A percentile compares a stretch with the other conserved stretches of the same genome.
These are phyloP conservation scores for Boletus pseudopeckii DNA, from an alignment of 768 basidiomycete species.

Conservation along the genomic window DNA sequence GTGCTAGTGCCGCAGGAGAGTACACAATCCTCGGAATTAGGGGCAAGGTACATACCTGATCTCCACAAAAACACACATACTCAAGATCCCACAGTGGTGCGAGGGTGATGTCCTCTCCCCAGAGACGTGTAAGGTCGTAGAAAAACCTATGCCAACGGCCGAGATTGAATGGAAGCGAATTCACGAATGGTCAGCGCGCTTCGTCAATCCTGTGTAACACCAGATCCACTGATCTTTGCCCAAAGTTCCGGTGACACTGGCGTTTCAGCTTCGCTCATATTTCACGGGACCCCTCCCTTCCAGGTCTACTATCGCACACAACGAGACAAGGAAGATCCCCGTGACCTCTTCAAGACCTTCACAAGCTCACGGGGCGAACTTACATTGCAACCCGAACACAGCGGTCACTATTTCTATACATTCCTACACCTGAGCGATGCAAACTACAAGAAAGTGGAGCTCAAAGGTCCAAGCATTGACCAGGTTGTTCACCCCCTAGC, in stretches of 20 bases:
- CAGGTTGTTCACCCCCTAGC: conserved; percentile 90
- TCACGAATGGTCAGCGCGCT: conserved; percentile 69
- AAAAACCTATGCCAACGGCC: conserved; percentile 73
- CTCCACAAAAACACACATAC: not conserved
- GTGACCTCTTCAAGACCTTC: conserved; percentile 58
- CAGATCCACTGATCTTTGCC: conserved; percentile 1
- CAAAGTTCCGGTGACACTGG: conserved; percentile 86
- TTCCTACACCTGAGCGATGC: conserved; percentile 79
- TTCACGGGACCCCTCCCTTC: conserved; percentile 90
- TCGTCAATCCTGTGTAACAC: conserved; percentile 2
- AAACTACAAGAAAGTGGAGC: conserved; percentile 73
- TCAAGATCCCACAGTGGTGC: conserved; percentile 51
- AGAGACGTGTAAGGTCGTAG: conserved; percentile 71
- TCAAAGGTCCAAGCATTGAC: conserved; percentile 75
- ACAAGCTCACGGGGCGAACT: conserved; percentile 74
- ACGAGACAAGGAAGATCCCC: conserved; percentile 62
- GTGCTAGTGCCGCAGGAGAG: conserved; percentile 64
- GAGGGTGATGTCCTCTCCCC: conserved; percentile 81
- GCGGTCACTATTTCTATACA: conserved; percentile 84
- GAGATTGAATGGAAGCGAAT: conserved; percentile 88
- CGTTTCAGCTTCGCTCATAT: conserved; percentile 78
- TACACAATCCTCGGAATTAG: conserved; percentile 69
- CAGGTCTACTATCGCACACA: conserved; percentile 74
- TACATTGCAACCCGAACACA: conserved; percentile 80
- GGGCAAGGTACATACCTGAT: conserved; percentile 50